Conservation (phyloP, 108 stramenopile genomes). For the Parietichytrium sp. region DNA sequence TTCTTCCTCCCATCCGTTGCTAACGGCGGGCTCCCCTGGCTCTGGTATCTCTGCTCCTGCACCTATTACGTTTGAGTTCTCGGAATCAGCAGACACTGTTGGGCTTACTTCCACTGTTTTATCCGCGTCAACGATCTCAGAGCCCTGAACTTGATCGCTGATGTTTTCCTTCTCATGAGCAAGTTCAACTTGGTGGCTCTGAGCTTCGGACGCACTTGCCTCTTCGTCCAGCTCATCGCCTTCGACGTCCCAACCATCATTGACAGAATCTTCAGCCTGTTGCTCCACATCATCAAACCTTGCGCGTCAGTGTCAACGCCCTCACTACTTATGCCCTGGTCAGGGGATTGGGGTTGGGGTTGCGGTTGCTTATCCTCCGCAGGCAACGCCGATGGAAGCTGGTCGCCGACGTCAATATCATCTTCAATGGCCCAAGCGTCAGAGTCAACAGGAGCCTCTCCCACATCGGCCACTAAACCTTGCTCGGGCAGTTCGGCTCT, state of each 20-base stretch:
- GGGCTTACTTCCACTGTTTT: not conserved
- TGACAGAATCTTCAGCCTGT: not conserved
- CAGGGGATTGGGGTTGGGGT: not conserved
- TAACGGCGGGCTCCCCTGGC: not conserved
- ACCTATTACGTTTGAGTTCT: not conserved
- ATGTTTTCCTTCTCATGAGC: not conserved
- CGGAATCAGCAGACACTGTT: not conserved
- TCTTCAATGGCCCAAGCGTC: not conserved
- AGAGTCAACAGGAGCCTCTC: not conserved
- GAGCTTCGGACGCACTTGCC: not conserved
- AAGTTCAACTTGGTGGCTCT: not conserved
- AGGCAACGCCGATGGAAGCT: not conserved
- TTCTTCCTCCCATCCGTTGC: not conserved
- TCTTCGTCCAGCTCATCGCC: not conserved
- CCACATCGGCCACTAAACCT: not conserved
- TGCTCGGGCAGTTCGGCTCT: not conserved
- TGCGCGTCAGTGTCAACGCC: not conserved
- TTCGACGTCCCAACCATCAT: not conserved
- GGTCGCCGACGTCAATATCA: not conserved
- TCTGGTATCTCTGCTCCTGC: not conserved
- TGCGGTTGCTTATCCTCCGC: not conserved
- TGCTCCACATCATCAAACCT: not conserved
- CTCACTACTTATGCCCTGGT: not conserved
- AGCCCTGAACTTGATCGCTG: not conserved
- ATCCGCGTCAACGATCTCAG: not conserved